A percentile compares a stretch with the other conserved stretches of the same genome.
Conservation (phyloP, 2,329 filamentous ascomycete species). For the Orbilia oligospora region DNA sequence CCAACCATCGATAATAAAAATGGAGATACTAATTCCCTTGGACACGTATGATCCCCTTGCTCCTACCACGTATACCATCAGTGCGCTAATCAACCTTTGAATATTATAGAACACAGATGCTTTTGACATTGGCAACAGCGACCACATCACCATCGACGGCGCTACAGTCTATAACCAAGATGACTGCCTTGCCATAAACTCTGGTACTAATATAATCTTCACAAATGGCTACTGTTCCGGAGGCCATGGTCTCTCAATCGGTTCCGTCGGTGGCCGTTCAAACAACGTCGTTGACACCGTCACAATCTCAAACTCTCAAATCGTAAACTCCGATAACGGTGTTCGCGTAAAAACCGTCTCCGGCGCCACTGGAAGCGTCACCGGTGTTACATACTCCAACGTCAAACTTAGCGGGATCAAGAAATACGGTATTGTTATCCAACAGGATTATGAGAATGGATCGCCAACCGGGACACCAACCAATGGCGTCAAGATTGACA, state of each 20-base stretch:
- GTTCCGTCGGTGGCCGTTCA: conserved; percentile 69
- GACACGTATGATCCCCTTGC: conserved; percentile 34
- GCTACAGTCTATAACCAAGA: conserved; percentile 75
- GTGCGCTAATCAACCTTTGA: neutral
- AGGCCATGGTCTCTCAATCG: conserved; percentile 69
- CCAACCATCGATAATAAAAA: conserved; percentile 67
- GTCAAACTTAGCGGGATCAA: conserved; percentile 66
- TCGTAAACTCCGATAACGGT: conserved; percentile 72
- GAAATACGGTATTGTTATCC: conserved; percentile 62
- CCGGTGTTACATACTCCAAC: conserved; percentile 68
- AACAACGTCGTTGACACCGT: conserved; percentile 72
- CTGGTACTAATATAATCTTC: conserved; percentile 70
- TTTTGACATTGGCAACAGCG: conserved; percentile 72
- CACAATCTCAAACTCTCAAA: conserved; percentile 70
- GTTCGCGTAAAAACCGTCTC: conserved; percentile 71
- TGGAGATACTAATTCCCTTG: conserved; percentile 50
- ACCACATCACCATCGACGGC: conserved; percentile 71
- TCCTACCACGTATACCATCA: neutral
- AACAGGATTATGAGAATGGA: conserved; percentile 71
- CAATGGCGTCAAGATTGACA: conserved; percentile 72
- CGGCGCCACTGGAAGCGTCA: conserved; percentile 69
- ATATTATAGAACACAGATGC: conserved; percentile 72
- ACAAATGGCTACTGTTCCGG: conserved; percentile 69
- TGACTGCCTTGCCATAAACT: conserved; percentile 75
- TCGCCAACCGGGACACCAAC: conserved; percentile 69